Percentiles rank a stretch among this genome's conserved stretches.
Evolutionary conservation across 306 rosid genomes (phyloP).

Genomic region (Acacia crassicarpa): DNA sequence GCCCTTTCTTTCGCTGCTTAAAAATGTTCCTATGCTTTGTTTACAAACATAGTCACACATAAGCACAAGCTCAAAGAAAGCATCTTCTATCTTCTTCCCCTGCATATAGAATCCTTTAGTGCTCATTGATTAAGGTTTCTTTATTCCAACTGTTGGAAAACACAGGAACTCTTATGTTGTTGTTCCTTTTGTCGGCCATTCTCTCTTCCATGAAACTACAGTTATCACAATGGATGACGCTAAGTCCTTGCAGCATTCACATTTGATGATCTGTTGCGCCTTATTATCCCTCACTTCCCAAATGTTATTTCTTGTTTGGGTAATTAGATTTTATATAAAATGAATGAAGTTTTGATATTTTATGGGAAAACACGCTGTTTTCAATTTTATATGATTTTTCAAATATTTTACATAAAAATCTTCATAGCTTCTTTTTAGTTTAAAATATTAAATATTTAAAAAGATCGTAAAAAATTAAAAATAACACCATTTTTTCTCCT

Average conservation of each 20-base stretch:
- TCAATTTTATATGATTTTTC: no score
- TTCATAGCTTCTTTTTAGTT: no score
- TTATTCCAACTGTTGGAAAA: conserved; percentile 18
- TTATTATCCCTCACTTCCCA: no score
- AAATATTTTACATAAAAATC: no score
- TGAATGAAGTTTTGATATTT: no score
- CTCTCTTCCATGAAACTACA: conserved; percentile 45
- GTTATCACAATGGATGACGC: conserved; percentile 53
- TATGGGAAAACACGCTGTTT: no score
- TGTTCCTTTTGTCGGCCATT: conserved; percentile 34
- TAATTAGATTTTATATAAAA: no score
- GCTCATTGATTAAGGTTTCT: conserved; percentile 40
- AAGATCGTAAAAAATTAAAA: no score
- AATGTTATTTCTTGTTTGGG: no score
- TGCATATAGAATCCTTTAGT: neutral
- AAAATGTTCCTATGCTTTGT: conserved; percentile 32
- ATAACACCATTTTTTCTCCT: no score
- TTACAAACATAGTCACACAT: conserved; percentile 17
- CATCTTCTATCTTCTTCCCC: conserved; percentile 22
- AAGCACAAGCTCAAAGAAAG: neutral
- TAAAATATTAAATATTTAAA: no score
- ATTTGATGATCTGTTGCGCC: conserved; percentile 48
- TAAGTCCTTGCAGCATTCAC: conserved; percentile 46
- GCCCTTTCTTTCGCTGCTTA: conserved; percentile 32
- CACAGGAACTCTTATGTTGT: conserved; percentile 26